These are phyloP conservation scores for Stemphylium beticola DNA, from an alignment of 2,329 filamentous ascomycete species.

Conservation along the genomic window DNA sequence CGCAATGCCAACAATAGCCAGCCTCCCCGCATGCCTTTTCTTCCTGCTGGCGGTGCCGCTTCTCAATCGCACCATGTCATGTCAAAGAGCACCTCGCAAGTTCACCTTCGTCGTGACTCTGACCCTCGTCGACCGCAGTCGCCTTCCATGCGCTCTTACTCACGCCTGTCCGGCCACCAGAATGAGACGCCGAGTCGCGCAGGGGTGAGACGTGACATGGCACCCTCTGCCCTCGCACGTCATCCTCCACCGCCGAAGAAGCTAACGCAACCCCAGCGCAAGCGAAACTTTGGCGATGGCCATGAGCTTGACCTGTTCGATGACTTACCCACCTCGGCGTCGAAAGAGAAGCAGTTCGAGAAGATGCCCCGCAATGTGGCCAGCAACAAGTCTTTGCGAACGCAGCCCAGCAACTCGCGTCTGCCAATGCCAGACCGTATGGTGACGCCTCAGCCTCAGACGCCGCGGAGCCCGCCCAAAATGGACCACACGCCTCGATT, in stretches of 20 bases:
- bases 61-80: slow-evolving; percentile 79
- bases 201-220: slow-evolving; percentile 52
- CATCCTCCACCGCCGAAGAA: slow-evolving; percentile 61
- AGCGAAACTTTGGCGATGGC: slow-evolving; percentile 77
- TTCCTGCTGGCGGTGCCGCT: slow-evolving; percentile 76
- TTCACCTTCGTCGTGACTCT: slow-evolving; percentile 82
- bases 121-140: slow-evolving; percentile 64
- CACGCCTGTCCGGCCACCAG: slow-evolving; percentile 56
- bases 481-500: slow-evolving; percentile 65
- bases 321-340: slow-evolving; percentile 86
- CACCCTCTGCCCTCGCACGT: slow-evolving; percentile 57
- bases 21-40: slow-evolving; percentile 76
- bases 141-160: slow-evolving; percentile 54
- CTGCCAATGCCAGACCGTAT: slow-evolving; percentile 53
- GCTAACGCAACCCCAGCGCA: slow-evolving; percentile 42
- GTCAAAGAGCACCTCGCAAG: slow-evolving; percentile 71
- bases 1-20: slow-evolving; percentile 53
- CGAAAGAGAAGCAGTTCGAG: slow-evolving; percentile 80
- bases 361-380: slow-evolving; percentile 77
- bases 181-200: slow-evolving; percentile 58
- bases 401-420: slow-evolving; percentile 55
- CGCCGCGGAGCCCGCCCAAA: slow-evolving; percentile 63
- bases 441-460: slow-evolving; percentile 55
- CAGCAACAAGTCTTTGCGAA: slow-evolving; percentile 67
- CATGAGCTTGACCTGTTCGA: slow-evolving; percentile 93